phyloP scores from a whole-genome alignment of 192 early-diverging fungal species.

The Geosiphon pyriformis region DNA sequence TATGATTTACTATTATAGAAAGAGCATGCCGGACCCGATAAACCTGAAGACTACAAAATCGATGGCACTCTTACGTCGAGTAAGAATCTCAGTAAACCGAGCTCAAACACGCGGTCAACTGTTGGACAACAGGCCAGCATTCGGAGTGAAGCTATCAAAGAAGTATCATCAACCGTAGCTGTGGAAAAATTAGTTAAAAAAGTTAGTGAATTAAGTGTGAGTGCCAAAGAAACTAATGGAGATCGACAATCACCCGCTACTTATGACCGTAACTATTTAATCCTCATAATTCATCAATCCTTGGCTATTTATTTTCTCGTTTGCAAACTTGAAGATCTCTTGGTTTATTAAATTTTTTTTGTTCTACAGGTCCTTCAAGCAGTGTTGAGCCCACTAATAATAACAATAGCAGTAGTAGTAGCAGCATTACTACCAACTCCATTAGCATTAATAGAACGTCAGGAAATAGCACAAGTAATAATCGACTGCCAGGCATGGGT shows the following conservation, averaged over 20 bases:
- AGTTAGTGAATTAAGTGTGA: conserved; percentile 47
- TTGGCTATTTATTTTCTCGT: neutral
- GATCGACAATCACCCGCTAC: conserved; percentile 3
- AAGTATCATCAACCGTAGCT: conserved; percentile 38
- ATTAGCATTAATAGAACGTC: conserved; percentile 23
- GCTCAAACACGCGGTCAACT: conserved; percentile 9
- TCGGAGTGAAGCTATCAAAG: conserved; percentile 34
- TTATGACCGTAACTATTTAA: conserved; percentile 1
- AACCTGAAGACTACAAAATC: conserved; percentile 18
- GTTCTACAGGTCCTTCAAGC: neutral
- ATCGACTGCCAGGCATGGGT: conserved; percentile 49
- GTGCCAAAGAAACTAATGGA: conserved; percentile 20
- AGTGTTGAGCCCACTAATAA: neutral
- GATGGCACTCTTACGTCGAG: neutral
- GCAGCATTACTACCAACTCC: conserved; percentile 24
- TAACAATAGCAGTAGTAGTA: conserved; percentile 17
- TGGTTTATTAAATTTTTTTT: conserved; percentile 9
- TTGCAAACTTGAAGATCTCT: neutral
- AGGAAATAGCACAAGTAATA: conserved; percentile 25
- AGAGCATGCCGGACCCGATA: conserved; percentile 23
- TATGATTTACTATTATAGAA: conserved; percentile 8
- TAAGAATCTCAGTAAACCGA: conserved; percentile 18
- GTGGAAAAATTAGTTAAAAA: conserved; percentile 52
- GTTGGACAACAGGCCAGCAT: conserved; percentile 19
- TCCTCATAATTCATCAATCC: neutral